Percentiles rank a stretch among this genome's conserved stretches.
Evolutionary conservation across 352 stramenopile species (phyloP).

Genomic region (Phytophthora podocarpi): DNA sequence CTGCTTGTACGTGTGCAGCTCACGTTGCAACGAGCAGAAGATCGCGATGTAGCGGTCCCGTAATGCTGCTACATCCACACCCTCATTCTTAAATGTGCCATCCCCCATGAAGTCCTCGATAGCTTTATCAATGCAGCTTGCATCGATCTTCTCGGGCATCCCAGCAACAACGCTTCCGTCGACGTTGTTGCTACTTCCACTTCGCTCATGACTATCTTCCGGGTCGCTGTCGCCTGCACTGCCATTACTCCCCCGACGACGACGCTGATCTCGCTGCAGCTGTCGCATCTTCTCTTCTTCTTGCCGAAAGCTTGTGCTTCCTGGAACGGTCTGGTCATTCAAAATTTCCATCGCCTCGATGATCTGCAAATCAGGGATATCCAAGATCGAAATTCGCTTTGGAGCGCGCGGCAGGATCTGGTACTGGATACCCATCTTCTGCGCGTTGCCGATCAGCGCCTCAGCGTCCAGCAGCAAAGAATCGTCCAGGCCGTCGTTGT

Average conservation of each 20-base stretch:
- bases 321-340: slow-evolving; percentile 13
- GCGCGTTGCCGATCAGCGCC: slow-evolving; percentile 68
- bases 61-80: slow-evolving; percentile 41
- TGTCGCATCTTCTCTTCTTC: slow-evolving; percentile 26
- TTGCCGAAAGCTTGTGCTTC: slow-evolving; percentile 5
- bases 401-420: slow-evolving; percentile 56
- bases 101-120: slow-evolving; percentile 53
- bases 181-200: slow-evolving; percentile 27
- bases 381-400: slow-evolving; percentile 66
- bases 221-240: slow-evolving; percentile 21
- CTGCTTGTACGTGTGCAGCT: slow-evolving; percentile 63
- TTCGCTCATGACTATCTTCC: slow-evolving; percentile 15
- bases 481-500: slow-evolving; percentile 48
- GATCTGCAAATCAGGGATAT: slow-evolving; percentile 75
- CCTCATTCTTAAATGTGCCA: slow-evolving; percentile 14
- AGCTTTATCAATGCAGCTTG: slow-evolving; percentile 52
- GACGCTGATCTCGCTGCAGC: slow-evolving; percentile 29
- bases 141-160: slow-evolving; percentile 32
- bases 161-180: slow-evolving; percentile 23
- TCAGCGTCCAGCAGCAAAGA: slow-evolving; percentile 69
- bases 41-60: slow-evolving; percentile 66
- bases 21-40: slow-evolving; percentile 67
- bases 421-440: slow-evolving; percentile 75
- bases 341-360: slow-evolving; percentile 52
- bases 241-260: slow-evolving; percentile 24